Percentiles rank a stretch among this genome's conserved stretches.
phyloP scores from a whole-genome alignment of 208 protist genomes.

The Acanthamoeba healyi region DNA sequence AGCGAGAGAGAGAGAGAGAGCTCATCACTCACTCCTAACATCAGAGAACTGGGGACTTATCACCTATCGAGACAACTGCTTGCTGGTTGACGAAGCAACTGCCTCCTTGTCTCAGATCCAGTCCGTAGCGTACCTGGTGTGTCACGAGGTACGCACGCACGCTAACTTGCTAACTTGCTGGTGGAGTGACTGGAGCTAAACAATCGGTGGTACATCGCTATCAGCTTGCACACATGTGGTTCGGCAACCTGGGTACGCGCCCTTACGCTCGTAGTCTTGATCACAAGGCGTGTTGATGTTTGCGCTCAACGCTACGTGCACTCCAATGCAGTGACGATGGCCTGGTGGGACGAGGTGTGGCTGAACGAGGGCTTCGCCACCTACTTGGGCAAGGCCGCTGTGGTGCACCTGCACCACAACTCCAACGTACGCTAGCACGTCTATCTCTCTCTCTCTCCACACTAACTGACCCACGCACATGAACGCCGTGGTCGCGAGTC shows the following conservation, averaged over 20 bases:
- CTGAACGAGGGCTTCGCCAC: constrained; percentile 99
- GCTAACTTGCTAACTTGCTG: neutral
- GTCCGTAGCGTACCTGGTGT: constrained; percentile 92
- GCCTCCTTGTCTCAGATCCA: constrained; percentile 88
- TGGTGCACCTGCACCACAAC: neutral
- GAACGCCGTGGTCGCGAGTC: neutral
- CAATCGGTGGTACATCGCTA: too few species aligned
- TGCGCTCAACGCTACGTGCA: too few species aligned
- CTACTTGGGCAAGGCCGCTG: constrained; percentile 89
- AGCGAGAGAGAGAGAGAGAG: too few species aligned
- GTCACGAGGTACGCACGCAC: constrained; percentile 94
- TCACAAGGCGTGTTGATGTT: too few species aligned
- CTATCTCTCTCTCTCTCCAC: too few species aligned
- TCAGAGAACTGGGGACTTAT: constrained; percentile 97
- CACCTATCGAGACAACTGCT: constrained; percentile 92
- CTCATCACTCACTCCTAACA: neutral
- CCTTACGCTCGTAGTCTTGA: too few species aligned
- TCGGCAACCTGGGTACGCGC: constrained; percentile 81
- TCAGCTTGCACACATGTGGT: constrained; percentile 98
- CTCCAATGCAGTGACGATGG: constrained; percentile 99
- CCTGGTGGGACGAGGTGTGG: constrained; percentile 99
- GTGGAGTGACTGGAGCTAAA: too few species aligned
- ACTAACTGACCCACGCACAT: too few species aligned
- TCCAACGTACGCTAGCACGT: constrained; percentile 89
- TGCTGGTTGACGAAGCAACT: constrained; percentile 85